Conservation (phyloP, 345 rosid species). For the Gynandropsis gynandra region DNA sequence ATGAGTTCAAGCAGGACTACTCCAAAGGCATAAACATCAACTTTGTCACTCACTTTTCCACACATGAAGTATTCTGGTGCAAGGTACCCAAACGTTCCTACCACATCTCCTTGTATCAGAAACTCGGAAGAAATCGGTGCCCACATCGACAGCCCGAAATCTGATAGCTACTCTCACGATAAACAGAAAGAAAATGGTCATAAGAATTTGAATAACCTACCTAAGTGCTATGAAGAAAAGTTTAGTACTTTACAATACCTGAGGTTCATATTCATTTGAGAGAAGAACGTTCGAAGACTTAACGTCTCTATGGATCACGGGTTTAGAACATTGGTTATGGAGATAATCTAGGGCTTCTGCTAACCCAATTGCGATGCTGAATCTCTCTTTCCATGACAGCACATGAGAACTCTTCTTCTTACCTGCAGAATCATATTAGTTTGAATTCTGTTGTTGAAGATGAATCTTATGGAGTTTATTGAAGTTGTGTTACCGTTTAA, state of each 20-base stretch:
- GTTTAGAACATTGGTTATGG: slow-evolving; percentile 55
- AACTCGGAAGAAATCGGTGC: slow-evolving; percentile 57
- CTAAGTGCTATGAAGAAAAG: not conserved
- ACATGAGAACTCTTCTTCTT: slow-evolving; percentile 27
- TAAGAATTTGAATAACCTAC: not conserved
- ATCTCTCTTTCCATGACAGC: slow-evolving; percentile 62
- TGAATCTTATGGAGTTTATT: not conserved
- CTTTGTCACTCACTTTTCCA: slow-evolving; percentile 85
- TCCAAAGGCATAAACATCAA: slow-evolving; percentile 91
- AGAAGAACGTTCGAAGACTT: slow-evolving; percentile 91
- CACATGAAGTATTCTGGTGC: slow-evolving; percentile 98
- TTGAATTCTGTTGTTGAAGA: not conserved
- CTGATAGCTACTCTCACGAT: slow-evolving; percentile 48
- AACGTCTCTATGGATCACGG: slow-evolving; percentile 87
- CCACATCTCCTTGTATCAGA: slow-evolving; percentile 53
- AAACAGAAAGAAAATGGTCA: not conserved
- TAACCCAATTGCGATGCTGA: slow-evolving; percentile 48
- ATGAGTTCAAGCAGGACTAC: slow-evolving; percentile 80
- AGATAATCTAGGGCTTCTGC: slow-evolving; percentile 72
- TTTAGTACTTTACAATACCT: slow-evolving; percentile 37
- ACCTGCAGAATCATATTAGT: slow-evolving; percentile 16
- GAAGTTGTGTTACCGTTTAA: slow-evolving; percentile 47
- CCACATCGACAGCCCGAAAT: slow-evolving; percentile 90
- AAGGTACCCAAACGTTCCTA: slow-evolving; percentile 94
- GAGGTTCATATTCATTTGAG: slow-evolving; percentile 57